phyloP scores from a whole-genome alignment of 352 stramenopile species.

The Phytophthora citricola region DNA sequence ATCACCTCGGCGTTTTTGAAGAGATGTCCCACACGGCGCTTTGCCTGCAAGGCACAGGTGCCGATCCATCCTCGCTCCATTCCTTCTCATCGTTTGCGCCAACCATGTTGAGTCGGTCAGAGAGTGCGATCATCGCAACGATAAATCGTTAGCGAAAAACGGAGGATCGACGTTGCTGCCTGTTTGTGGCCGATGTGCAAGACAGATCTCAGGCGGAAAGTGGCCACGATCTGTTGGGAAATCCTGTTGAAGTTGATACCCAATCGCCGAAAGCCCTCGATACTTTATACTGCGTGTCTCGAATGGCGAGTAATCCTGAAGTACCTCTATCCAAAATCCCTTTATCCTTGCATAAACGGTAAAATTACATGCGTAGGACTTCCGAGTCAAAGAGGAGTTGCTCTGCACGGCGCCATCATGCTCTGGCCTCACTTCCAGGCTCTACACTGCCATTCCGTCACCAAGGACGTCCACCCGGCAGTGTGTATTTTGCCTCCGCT shows the following conservation, averaged over 20 bases:
- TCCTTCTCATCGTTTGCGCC: constrained; percentile 21
- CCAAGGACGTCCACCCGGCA: constrained; percentile 3
- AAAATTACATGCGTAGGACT: background rate
- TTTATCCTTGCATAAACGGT: background rate
- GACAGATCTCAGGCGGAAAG: constrained; percentile 31
- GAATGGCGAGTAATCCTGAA: background rate
- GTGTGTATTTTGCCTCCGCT: constrained; percentile 1
- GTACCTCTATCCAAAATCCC: background rate
- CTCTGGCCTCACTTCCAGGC: constrained; percentile 1
- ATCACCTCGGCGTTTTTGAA: background rate
- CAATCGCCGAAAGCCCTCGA: background rate
- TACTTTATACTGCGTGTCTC: background rate
- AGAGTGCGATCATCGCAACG: no score
- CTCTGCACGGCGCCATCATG: background rate
- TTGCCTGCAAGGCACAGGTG: background rate
- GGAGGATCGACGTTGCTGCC: background rate
- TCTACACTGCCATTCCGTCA: background rate
- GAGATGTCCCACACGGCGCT: constrained; percentile 12
- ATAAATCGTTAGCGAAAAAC: no score
- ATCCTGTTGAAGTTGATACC: constrained; percentile 27
- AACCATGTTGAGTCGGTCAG: background rate
- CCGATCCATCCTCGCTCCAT: constrained; percentile 10
- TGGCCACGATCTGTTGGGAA: constrained; percentile 33
- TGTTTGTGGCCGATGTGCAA: constrained; percentile 11
- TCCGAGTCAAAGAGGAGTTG: background rate